A percentile compares a stretch with the other conserved stretches of the same genome.
Evolutionary conservation across 2,329 filamentous ascomycete species (phyloP).

Genomic region (Nothomitra cinnamomea): DNA sequence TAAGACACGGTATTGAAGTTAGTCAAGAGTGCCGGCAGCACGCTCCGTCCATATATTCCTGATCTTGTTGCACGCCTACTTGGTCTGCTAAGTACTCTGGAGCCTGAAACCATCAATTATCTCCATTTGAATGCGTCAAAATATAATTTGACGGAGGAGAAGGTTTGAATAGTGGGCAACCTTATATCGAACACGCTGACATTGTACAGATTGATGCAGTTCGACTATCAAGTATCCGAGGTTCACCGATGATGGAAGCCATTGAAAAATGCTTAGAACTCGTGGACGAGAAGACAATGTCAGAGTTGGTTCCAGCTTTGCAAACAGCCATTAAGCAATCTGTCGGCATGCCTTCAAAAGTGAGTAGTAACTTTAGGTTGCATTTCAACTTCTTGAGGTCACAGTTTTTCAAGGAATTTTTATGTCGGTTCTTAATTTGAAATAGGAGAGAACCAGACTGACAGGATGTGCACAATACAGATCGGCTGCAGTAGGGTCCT

Average conservation of each 20-base stretch:
- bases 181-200: neutral
- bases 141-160: conserved; percentile 70
- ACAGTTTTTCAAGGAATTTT: no score
- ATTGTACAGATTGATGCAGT: conserved; percentile 54
- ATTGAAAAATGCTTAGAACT: conserved; percentile 79
- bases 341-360: conserved; percentile 79
- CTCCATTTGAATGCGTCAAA: conserved; percentile 74
- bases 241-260: conserved; percentile 80
- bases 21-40: conserved; percentile 59
- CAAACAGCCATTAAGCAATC: conserved; percentile 69
- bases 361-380: conserved; percentile 16
- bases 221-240: conserved; percentile 63
- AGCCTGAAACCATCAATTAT: conserved; percentile 82
- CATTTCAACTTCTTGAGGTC: neutral
- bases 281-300: conserved; percentile 64
- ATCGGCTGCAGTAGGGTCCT: conserved; percentile 73
- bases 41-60: conserved; percentile 64
- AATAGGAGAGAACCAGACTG: neutral
- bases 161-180: conserved; percentile 19
- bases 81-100: conserved; percentile 67
- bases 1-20: conserved; percentile 63
- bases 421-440: neutral
- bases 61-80: conserved; percentile 68
- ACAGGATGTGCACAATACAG: neutral
- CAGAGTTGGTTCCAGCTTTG: conserved; percentile 51